phyloP scores from a whole-genome alignment of 1,284 basidiomycete genomes.

The Cerioporus squamosus region DNA sequence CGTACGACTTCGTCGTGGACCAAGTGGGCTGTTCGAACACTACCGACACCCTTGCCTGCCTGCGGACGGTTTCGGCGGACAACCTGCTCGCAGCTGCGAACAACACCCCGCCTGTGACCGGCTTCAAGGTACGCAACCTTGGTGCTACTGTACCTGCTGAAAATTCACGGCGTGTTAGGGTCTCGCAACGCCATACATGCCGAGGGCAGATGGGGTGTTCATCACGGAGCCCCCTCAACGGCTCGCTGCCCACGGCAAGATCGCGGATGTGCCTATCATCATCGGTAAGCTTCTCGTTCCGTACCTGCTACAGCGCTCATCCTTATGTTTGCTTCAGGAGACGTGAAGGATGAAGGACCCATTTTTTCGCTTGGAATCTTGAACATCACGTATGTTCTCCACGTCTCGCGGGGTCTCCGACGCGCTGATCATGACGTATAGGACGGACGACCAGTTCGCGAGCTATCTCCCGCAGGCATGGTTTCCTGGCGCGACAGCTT shows the following conservation, averaged over 20 bases:
- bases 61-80: background rate
- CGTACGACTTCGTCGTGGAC: slow-evolving; percentile 39
- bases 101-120: background rate
- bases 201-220: slow-evolving; percentile 37
- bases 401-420: too few relatives aligned
- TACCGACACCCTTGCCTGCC: background rate
- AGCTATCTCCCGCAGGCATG: slow-evolving; percentile 18
- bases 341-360: slow-evolving; percentile 38
- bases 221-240: slow-evolving; percentile 31
- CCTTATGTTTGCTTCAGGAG: slow-evolving; percentile 25
- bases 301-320: background rate
- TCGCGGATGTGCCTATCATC: slow-evolving; percentile 39
- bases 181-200: background rate
- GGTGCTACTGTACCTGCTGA: too few relatives aligned
- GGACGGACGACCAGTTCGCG: slow-evolving; percentile 36
- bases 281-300: slow-evolving; percentile 16
- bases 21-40: slow-evolving; percentile 32
- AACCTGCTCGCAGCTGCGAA: background rate
- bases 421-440: too few relatives aligned
- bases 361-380: slow-evolving; percentile 23
- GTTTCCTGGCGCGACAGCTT: too few relatives aligned
- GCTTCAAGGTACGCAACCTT: too few relatives aligned
- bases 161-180: too few relatives aligned
- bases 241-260: too few relatives aligned
- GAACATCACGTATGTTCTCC: slow-evolving; percentile 29